These are phyloP conservation scores for Phytopythium cucurbitacearum DNA, from an alignment of 352 stramenopile species.

Conservation along the genomic window DNA sequence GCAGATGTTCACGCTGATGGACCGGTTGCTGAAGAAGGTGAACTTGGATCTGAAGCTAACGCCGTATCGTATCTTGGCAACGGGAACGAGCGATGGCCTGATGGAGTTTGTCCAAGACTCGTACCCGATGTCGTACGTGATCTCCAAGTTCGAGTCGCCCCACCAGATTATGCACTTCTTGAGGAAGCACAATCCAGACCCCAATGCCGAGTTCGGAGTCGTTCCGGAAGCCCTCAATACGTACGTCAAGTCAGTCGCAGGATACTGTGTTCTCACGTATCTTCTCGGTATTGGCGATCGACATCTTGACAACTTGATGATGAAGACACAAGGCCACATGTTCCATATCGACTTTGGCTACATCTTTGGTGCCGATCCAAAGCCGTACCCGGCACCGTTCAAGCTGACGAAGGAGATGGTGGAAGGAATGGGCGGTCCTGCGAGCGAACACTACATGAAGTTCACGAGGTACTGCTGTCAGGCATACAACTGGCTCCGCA, in stretches of 20 bases:
- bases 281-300: slow-evolving; percentile 98
- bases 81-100: slow-evolving; percentile 88
- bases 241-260: slow-evolving; percentile 97
- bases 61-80: slow-evolving; percentile 92
- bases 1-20: slow-evolving; percentile 99
- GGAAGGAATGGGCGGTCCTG: slow-evolving; percentile 93
- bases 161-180: slow-evolving; percentile 89
- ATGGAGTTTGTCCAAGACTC: slow-evolving; percentile 98
- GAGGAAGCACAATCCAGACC: slow-evolving; percentile 81
- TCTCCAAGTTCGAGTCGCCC: slow-evolving; percentile 91
- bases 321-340: slow-evolving; percentile 93
- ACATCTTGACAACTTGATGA: slow-evolving; percentile 99
- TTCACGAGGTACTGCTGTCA: slow-evolving; percentile 94
- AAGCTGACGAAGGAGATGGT: slow-evolving; percentile 98
- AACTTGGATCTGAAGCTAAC: slow-evolving; percentile 98
- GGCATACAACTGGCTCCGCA: slow-evolving; percentile 93
- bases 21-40: slow-evolving; percentile 97
- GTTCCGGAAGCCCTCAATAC: slow-evolving; percentile 91
- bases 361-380: slow-evolving; percentile 98
- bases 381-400: slow-evolving; percentile 98
- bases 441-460: slow-evolving; percentile 88
- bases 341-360: slow-evolving; percentile 99
- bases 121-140: slow-evolving; percentile 94
- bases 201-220: slow-evolving; percentile 83
- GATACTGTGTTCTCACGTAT: slow-evolving; percentile 99